Percentiles rank a stretch among this genome's conserved stretches.
These are phyloP conservation scores for Podila clonocystis DNA, from an alignment of 192 early-diverging fungal species.

Conservation along the genomic window DNA sequence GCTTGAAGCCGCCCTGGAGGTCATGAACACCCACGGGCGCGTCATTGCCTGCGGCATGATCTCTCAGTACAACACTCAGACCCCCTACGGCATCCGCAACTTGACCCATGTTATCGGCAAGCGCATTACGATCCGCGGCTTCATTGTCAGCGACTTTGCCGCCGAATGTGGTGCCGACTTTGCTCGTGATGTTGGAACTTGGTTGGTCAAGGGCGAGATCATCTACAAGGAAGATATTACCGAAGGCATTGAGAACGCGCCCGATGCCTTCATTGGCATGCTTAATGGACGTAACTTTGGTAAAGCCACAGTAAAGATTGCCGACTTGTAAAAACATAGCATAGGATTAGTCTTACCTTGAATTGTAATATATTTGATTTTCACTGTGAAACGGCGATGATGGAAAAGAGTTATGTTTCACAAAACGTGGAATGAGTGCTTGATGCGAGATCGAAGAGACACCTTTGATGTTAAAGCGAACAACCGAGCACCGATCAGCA, in stretches of 20 bases:
- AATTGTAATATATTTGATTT: neutral
- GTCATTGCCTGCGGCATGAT: constrained; percentile 80
- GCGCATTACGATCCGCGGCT: constrained; percentile 68
- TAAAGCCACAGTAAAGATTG: constrained; percentile 68
- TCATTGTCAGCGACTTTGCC: constrained; percentile 62
- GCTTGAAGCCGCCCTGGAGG: constrained; percentile 73
- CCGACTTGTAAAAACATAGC: constrained; percentile 47
- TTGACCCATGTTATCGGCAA: constrained; percentile 61
- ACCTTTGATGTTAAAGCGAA: too few species aligned
- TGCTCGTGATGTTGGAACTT: constrained; percentile 36
- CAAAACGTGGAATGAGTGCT: too few species aligned
- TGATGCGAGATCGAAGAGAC: too few species aligned
- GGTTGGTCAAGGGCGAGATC: constrained; percentile 43
- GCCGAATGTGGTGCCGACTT: constrained; percentile 50
- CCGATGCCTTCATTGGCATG: constrained; percentile 68
- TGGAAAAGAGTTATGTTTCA: too few species aligned
- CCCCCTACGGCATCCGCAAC: constrained; percentile 69
- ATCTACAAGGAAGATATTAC: constrained; percentile 48
- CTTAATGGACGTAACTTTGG: constrained; percentile 77
- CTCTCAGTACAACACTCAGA: constrained; percentile 72
- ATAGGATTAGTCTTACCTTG: neutral
- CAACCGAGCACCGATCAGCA: too few species aligned
- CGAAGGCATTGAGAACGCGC: constrained; percentile 49
- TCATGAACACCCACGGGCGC: constrained; percentile 72
- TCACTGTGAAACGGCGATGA: too few species aligned